These are phyloP conservation scores for Sclerotinia sclerotiorum DNA, from an alignment of 2,329 filamentous ascomycete genomes.

Conservation along the genomic window DNA sequence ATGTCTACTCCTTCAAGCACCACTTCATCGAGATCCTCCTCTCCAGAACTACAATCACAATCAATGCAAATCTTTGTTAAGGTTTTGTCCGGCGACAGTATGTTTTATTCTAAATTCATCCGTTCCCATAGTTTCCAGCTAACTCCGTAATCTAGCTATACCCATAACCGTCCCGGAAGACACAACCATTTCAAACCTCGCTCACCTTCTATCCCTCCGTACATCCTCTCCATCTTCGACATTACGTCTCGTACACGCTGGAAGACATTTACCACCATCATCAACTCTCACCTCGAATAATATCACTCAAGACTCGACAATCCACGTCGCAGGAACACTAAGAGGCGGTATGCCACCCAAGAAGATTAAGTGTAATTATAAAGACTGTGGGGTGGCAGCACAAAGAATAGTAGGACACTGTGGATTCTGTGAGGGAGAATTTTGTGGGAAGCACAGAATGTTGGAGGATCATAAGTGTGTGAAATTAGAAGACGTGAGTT, in stretches of 20 bases:
- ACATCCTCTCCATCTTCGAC: conserved; percentile 52
- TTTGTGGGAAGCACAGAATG: conserved; percentile 91
- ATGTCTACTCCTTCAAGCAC: conserved; percentile 35
- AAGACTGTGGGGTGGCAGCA: conserved; percentile 82
- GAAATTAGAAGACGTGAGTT: conserved; percentile 80
- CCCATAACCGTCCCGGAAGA: conserved; percentile 54
- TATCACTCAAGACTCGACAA: conserved; percentile 51
- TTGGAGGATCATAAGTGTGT: conserved; percentile 92
- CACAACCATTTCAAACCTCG: conserved; percentile 56
- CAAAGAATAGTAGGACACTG: conserved; percentile 97
- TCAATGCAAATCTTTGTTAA: conserved; percentile 64
- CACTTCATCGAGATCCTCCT: conserved; percentile 38
- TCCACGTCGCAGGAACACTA: conserved; percentile 57
- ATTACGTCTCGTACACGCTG: conserved; percentile 57
- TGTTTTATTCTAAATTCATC: conserved; percentile 36
- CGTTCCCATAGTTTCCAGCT: conserved; percentile 18
- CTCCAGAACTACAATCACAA: conserved; percentile 44
- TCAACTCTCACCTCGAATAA: conserved; percentile 48
- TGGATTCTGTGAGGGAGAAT: conserved; percentile 89
- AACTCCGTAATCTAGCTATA: conserved; percentile 49
- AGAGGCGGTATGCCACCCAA: conserved; percentile 63
- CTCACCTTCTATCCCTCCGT: conserved; percentile 56
- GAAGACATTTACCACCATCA: conserved; percentile 51
- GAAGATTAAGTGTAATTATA: conserved; percentile 77
- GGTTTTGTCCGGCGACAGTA: conserved; percentile 58